Conservation (phyloP, 208 protist genomes). For the Porcisia deanei region DNA sequence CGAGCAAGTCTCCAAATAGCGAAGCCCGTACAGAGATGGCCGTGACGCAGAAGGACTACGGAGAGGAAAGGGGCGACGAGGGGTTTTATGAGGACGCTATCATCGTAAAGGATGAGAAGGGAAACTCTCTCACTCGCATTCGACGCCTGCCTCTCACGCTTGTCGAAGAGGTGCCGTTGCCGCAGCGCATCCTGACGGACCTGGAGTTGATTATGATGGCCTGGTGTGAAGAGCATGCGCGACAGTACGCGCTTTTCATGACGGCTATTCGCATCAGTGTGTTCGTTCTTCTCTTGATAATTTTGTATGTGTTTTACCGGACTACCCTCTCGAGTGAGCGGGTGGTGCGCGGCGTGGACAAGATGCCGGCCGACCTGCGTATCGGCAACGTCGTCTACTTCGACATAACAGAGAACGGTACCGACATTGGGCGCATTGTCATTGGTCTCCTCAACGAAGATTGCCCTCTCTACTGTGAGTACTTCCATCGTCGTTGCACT, state of each 20-base stretch:
- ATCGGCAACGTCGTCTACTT: slow-evolving; percentile 91
- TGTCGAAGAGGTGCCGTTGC: slow-evolving; percentile 84
- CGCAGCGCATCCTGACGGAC: slow-evolving; percentile 74
- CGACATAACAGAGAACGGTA: slow-evolving; percentile 83
- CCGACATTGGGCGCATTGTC: slow-evolving; percentile 77
- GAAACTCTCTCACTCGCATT: slow-evolving; percentile 69
- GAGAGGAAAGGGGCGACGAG: slow-evolving; percentile 27
- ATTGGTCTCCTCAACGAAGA: slow-evolving; percentile 88
- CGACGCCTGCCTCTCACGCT: slow-evolving; percentile 72
- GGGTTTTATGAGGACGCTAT: slow-evolving; percentile 62
- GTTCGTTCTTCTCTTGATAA: slow-evolving; percentile 72
- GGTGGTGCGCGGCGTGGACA: slow-evolving; percentile 78
- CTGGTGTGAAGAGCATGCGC: slow-evolving; percentile 88
- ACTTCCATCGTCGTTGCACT: slow-evolving; percentile 88
- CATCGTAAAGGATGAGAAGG: slow-evolving; percentile 62
- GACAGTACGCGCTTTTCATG: slow-evolving; percentile 77
- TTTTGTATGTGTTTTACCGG: slow-evolving; percentile 85
- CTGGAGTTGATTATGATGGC: slow-evolving; percentile 89
- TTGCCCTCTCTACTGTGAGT: slow-evolving; percentile 90
- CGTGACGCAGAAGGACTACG: slow-evolving; percentile 26
- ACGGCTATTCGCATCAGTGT: slow-evolving; percentile 56
- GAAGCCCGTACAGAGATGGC: slow-evolving; percentile 10
- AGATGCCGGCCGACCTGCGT: slow-evolving; percentile 80
- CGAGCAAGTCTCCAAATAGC: background rate
- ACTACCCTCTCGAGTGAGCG: slow-evolving; percentile 80